A percentile compares a stretch with the other conserved stretches of the same genome.
Conservation (phyloP, 1,284 basidiomycete species). For the Pyrrhoderma lamaoense region DNA sequence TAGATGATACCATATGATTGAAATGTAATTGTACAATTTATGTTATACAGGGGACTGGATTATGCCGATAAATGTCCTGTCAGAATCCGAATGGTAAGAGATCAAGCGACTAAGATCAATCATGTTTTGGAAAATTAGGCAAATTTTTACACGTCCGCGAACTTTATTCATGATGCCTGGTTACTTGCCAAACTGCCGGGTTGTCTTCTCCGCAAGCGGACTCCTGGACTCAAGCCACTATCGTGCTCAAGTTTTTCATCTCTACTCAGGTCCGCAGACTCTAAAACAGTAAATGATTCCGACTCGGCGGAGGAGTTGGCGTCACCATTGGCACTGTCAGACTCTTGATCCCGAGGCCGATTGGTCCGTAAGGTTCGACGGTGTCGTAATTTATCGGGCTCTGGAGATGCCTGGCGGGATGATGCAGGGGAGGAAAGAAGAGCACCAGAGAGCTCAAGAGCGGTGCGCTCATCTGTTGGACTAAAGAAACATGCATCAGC, state of each 20-base stretch:
- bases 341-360: neutral
- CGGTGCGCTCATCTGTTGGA: conserved; percentile 35
- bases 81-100: neutral
- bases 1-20: too few relatives aligned
- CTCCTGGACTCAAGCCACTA: neutral
- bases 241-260: conserved; percentile 1
- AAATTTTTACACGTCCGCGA: too few relatives aligned
- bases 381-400: conserved; percentile 30
- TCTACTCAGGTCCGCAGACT: neutral
- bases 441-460: conserved; percentile 53
- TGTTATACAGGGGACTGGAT: neutral
- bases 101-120: neutral
- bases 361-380: neutral
- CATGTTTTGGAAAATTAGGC: too few relatives aligned
- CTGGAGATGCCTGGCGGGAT: conserved; percentile 59
- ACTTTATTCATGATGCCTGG: too few relatives aligned
- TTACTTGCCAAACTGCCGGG: neutral
- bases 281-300: conserved; percentile 13
- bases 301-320: conserved; percentile 8
- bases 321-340: conserved; percentile 3
- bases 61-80: conserved; percentile 3
- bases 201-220: neutral
- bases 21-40: conserved; percentile 1
- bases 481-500: conserved; percentile 37
- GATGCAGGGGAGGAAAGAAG: conserved; percentile 63